Conservation (phyloP, 768 basidiomycete genomes). For the Lactarius quietus region DNA sequence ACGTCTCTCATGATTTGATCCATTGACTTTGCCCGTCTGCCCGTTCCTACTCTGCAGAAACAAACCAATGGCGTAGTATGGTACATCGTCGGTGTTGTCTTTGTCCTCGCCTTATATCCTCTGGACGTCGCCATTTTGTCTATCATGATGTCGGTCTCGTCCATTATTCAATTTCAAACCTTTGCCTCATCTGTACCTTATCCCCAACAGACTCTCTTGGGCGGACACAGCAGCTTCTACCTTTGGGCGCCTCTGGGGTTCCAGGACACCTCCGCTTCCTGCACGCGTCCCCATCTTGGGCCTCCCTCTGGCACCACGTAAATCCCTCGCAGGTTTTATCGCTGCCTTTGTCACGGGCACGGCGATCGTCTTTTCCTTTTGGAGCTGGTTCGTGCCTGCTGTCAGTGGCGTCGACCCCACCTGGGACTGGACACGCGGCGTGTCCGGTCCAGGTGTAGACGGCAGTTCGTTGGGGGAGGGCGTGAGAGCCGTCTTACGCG, state of each 20-base stretch:
- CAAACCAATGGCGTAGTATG: slow-evolving; percentile 83
- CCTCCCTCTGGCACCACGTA: slow-evolving; percentile 74
- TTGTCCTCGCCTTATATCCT: slow-evolving; percentile 72
- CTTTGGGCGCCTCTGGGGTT: slow-evolving; percentile 80
- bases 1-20: neutral
- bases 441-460: slow-evolving; percentile 33
- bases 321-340: slow-evolving; percentile 80
- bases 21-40: neutral
- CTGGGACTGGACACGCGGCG: slow-evolving; percentile 58
- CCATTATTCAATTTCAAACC: neutral
- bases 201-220: slow-evolving; percentile 73
- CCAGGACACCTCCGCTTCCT: slow-evolving; percentile 61
- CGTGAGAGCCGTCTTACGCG: slow-evolving; percentile 31
- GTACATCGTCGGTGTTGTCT: slow-evolving; percentile 86
- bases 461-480: slow-evolving; percentile 24
- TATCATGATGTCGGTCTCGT: slow-evolving; percentile 59
- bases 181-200: slow-evolving; percentile 2
- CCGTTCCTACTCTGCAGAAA: slow-evolving; percentile 38
- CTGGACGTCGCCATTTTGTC: slow-evolving; percentile 86
- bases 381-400: slow-evolving; percentile 56
- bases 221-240: slow-evolving; percentile 94
- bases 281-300: slow-evolving; percentile 42
- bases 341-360: slow-evolving; percentile 76
- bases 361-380: slow-evolving; percentile 63
- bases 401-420: slow-evolving; percentile 39